These are phyloP conservation scores for Yamadazyma triangularis DNA, from an alignment of 1,139 yeast species.

Conservation along the genomic window DNA sequence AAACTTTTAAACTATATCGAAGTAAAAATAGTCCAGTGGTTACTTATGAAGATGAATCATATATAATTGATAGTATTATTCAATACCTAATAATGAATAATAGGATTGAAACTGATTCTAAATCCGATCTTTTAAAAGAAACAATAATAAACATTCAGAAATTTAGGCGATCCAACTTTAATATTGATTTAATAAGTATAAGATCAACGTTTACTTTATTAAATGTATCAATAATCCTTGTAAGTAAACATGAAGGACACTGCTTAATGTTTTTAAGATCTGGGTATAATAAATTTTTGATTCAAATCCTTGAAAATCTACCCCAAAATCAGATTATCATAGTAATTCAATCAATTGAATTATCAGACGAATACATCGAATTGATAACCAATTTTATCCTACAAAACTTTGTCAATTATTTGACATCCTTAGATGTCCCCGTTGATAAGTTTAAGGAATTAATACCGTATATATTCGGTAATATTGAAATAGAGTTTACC, in stretches of 20 bases:
- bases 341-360: neutral
- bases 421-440: neutral
- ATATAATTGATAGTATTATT: neutral
- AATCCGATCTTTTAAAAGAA: neutral
- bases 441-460: neutral
- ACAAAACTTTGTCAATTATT: no score
- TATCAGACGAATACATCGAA: neutral
- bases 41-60: neutral
- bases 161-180: neutral
- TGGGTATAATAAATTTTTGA: no score
- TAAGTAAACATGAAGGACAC: neutral
- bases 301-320: neutral
- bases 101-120: neutral
- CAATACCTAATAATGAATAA: neutral
- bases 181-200: neutral
- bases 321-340: neutral
- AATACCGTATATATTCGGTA: neutral
- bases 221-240: neutral
- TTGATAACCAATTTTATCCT: neutral
- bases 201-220: neutral
- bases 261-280: neutral
- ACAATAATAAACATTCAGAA: neutral
- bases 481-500: neutral
- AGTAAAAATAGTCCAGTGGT: neutral
- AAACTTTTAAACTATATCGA: neutral